phyloP scores from a whole-genome alignment of 495 filamentous ascomycete genomes.

The Lepraria neglecta region DNA sequence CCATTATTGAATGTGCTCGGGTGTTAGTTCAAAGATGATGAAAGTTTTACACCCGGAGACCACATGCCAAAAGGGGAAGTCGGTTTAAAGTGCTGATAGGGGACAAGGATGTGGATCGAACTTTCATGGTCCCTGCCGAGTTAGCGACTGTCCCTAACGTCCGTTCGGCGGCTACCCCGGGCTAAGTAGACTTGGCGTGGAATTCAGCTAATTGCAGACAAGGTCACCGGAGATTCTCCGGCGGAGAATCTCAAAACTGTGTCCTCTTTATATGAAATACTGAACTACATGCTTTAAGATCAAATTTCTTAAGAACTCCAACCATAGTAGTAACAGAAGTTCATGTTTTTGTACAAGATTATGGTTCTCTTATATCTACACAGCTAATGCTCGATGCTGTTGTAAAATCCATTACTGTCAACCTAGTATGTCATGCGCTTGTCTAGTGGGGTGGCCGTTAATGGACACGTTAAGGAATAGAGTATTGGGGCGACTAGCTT shows the following conservation, averaged over 20 bases:
- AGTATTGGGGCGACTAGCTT: neutral
- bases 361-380: conserved; percentile 5
- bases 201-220: conserved; percentile 1
- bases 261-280: conserved; percentile 7
- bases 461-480: conserved; percentile 1
- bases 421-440: conserved; percentile 6
- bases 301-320: conserved; percentile 6
- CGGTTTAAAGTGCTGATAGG: conserved; percentile 8
- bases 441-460: conserved; percentile 4
- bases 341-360: conserved; percentile 5
- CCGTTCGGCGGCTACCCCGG: neutral
- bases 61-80: conserved; percentile 6
- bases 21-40: conserved; percentile 5
- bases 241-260: conserved; percentile 4
- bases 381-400: conserved; percentile 4
- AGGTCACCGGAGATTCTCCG: conserved; percentile 3
- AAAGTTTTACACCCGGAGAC: conserved; percentile 3
- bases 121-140: neutral
- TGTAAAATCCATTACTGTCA: neutral
- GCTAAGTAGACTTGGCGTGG: neutral
- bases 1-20: conserved; percentile 6
- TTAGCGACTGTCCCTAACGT: conserved; percentile 4
- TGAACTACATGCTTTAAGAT: conserved; percentile 5
- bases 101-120: conserved; percentile 1
- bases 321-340: conserved; percentile 4